Percentiles rank a stretch among this genome's conserved stretches.
These are phyloP conservation scores for Xylaria acuta DNA, from an alignment of 495 filamentous ascomycete genomes.

Conservation along the genomic window DNA sequence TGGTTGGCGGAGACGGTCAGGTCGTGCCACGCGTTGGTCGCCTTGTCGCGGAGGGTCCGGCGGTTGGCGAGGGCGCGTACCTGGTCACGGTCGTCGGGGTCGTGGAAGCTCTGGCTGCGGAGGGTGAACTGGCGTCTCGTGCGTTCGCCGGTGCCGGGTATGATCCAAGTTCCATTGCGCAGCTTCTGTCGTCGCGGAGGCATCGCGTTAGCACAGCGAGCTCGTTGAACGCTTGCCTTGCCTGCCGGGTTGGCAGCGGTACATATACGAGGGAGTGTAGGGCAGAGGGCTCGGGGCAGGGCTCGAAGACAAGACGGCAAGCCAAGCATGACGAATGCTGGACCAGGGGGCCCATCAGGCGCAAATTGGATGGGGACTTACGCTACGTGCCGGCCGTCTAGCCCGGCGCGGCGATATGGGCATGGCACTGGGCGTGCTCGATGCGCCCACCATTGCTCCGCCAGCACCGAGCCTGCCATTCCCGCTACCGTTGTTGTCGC, in stretches of 20 bases:
- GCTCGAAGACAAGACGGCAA: neutral
- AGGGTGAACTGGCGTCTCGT: conserved; percentile 64
- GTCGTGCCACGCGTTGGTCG: conserved; percentile 35
- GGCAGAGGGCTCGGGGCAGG: neutral
- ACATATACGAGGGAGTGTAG: neutral
- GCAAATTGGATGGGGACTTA: conserved; percentile 18
- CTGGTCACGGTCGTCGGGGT: conserved; percentile 32
- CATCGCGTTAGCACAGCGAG: conserved; percentile 37
- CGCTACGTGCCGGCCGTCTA: conserved; percentile 19
- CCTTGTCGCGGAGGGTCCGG: conserved; percentile 35
- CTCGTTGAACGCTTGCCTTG: neutral
- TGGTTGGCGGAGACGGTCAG: conserved; percentile 31
- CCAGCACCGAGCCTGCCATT: neutral
- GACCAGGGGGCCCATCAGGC: neutral
- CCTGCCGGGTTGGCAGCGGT: conserved; percentile 6
- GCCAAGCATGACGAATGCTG: conserved; percentile 6
- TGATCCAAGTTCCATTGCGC: conserved; percentile 66
- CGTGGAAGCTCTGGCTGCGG: conserved; percentile 43
- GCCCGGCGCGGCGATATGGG: conserved; percentile 24
- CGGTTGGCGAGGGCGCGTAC: conserved; percentile 40
- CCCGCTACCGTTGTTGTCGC: neutral
- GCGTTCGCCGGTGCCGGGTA: conserved; percentile 66
- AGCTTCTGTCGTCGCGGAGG: conserved; percentile 54
- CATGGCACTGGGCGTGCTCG: neutral
- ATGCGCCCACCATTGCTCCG: conserved; percentile 6